These are phyloP conservation scores for Lotus japonicus DNA, from an alignment of 306 rosid species.

Conservation along the genomic window DNA sequence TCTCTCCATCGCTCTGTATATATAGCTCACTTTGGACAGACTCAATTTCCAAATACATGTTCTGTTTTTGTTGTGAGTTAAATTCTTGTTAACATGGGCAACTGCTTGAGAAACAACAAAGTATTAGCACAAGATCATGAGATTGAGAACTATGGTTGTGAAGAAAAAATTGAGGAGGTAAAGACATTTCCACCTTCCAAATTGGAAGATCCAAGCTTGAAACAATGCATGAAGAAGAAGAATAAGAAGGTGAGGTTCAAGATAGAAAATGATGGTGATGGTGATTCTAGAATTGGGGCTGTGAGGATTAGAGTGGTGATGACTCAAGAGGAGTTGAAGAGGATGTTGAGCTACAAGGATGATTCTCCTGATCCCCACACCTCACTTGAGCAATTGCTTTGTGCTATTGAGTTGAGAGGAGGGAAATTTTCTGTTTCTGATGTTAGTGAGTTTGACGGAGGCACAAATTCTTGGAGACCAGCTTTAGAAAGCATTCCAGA, in stretches of 20 bases:
- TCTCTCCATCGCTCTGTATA: constrained; percentile 7
- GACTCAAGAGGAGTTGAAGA: constrained; percentile 64
- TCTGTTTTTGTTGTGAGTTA: not conserved
- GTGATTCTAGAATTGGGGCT: constrained; percentile 32
- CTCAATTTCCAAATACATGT: constrained; percentile 1
- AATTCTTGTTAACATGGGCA: constrained; percentile 83
- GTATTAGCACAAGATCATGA: constrained; percentile 38
- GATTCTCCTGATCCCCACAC: constrained; percentile 16
- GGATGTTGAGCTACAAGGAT: constrained; percentile 35
- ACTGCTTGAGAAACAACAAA: constrained; percentile 47
- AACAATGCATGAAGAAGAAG: constrained; percentile 28
- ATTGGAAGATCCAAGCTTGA: not conserved
- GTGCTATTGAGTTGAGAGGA: constrained; percentile 44
- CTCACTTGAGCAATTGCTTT: constrained; percentile 51
- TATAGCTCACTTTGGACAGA: not conserved
- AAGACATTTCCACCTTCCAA: not conserved
- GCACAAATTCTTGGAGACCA: constrained; percentile 43
- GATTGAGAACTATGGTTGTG: constrained; percentile 15
- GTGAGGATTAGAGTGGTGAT: constrained; percentile 77
- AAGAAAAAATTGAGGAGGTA: constrained; percentile 20
- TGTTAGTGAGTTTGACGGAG: constrained; percentile 15
- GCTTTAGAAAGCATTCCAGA: constrained; percentile 64
- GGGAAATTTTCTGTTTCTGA: constrained; percentile 26
- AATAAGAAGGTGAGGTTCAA: constrained; percentile 27
- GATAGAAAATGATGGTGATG: constrained; percentile 7